A percentile compares a stretch with the other conserved stretches of the same genome.
phyloP scores from a whole-genome alignment of 805 yeast genomes.

The Metschnikowia dekortorum region DNA sequence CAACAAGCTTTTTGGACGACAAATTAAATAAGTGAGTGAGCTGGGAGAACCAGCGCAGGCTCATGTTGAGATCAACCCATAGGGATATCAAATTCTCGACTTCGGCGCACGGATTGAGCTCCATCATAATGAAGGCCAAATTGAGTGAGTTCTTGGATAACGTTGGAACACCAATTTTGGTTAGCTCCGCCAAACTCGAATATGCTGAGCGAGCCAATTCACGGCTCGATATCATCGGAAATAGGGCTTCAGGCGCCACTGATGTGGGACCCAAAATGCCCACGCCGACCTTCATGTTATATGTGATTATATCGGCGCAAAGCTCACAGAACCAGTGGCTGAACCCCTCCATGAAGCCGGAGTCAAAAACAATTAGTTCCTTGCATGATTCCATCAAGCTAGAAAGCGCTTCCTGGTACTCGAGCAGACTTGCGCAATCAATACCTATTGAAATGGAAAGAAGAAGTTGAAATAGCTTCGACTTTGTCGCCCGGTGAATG shows the following conservation, averaged over 20 bases:
- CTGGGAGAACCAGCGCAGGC: constrained; percentile 55
- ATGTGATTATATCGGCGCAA: constrained; percentile 24
- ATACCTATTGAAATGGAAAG: constrained; percentile 28
- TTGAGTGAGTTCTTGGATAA: constrained; percentile 45
- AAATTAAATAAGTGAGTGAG: constrained; percentile 47
- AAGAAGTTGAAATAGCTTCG: constrained; percentile 24
- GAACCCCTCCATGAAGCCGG: constrained; percentile 30
- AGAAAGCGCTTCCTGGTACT: constrained; percentile 21
- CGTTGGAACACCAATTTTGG: constrained; percentile 21
- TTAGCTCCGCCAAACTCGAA: constrained; percentile 53
- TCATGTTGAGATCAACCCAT: constrained; percentile 55
- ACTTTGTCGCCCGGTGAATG: constrained; percentile 16
- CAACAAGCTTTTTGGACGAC: constrained; percentile 40
- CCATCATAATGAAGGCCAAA: constrained; percentile 57
- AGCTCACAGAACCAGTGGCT: constrained; percentile 25
- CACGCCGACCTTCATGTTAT: constrained; percentile 35
- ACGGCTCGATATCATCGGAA: constrained; percentile 43
- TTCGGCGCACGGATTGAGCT: constrained; percentile 43
- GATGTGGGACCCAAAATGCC: constrained; percentile 31
- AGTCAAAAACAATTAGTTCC: constrained; percentile 38
- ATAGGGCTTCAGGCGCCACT: constrained; percentile 37
- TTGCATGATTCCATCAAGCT: constrained; percentile 27
- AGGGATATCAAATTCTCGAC: constrained; percentile 45
- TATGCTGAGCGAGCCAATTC: constrained; percentile 43
- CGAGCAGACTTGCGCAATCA: constrained; percentile 27